Conservation (phyloP, 2,329 filamentous ascomycete genomes). For the Juglanconis juglandina region DNA sequence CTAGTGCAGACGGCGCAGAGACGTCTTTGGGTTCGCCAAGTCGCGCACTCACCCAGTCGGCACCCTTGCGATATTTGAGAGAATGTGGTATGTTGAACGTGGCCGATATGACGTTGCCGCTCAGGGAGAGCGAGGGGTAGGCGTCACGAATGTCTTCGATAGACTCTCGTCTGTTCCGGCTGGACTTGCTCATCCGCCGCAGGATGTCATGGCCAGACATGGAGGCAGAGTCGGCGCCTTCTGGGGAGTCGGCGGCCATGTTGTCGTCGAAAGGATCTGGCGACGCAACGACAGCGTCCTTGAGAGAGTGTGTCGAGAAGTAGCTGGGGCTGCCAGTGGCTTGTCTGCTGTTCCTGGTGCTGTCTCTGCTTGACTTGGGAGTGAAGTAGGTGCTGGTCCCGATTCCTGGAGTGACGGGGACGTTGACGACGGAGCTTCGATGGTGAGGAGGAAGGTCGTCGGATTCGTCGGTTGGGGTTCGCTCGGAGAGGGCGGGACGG, state of each 20-base stretch:
- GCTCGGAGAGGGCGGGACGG: conserved; percentile 9
- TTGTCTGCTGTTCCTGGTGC: conserved; percentile 14
- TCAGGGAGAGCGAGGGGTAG: conserved; percentile 56
- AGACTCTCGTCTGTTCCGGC: conserved; percentile 42
- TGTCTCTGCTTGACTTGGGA: conserved; percentile 20
- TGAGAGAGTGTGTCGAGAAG: conserved; percentile 25
- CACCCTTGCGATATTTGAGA: conserved; percentile 54
- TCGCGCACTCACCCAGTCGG: conserved; percentile 54
- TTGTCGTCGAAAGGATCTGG: conserved; percentile 20
- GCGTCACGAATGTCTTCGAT: conserved; percentile 53
- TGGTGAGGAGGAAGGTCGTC: conserved; percentile 31
- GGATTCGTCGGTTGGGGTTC: conserved; percentile 19
- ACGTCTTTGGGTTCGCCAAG: neutral
- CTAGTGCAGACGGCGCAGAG: neutral
- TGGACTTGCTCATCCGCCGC: conserved; percentile 43
- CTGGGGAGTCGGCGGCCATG: conserved; percentile 16
- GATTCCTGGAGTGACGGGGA: conserved; percentile 42
- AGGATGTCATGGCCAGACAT: conserved; percentile 39
- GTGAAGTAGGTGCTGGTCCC: conserved; percentile 28
- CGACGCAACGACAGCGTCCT: conserved; percentile 23
- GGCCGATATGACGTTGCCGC: conserved; percentile 64
- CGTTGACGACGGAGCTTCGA: conserved; percentile 29
- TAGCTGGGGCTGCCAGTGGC: conserved; percentile 25
- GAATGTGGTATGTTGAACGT: conserved; percentile 63
- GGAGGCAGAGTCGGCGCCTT: conserved; percentile 29